These are phyloP conservation scores for Ophiosphaerella herpotricha DNA, from an alignment of 2,329 filamentous ascomycete genomes.

Conservation along the genomic window DNA sequence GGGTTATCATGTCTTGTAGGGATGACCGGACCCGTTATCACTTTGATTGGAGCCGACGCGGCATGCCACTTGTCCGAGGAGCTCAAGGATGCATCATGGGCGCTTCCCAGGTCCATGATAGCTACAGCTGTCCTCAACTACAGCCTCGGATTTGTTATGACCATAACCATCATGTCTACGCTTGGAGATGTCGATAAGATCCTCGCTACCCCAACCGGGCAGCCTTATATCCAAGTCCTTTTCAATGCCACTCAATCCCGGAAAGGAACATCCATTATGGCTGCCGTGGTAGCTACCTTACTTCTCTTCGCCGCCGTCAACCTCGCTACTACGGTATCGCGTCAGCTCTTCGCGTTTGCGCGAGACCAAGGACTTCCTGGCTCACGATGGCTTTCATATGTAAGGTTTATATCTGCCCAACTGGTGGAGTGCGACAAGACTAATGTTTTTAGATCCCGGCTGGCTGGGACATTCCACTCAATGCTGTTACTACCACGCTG, in stretches of 20 bases:
- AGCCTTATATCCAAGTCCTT: too few relatives aligned
- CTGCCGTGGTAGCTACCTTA: slow-evolving; percentile 6
- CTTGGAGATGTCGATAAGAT: neutral
- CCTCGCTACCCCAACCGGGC: too few relatives aligned
- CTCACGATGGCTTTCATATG: slow-evolving; percentile 14
- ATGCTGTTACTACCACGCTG: slow-evolving; percentile 23
- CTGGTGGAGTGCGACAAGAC: neutral
- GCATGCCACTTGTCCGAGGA: slow-evolving; percentile 45
- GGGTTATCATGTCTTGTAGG: slow-evolving; percentile 49
- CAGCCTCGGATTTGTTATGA: slow-evolving; percentile 43
- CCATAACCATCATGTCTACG: slow-evolving; percentile 30
- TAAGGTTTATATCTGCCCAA: slow-evolving; percentile 4
- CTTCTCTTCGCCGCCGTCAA: slow-evolving; percentile 15
- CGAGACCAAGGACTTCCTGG: slow-evolving; percentile 32
- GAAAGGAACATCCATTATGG: too few relatives aligned
- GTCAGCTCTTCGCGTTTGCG: slow-evolving; percentile 35
- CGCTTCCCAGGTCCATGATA: slow-evolving; percentile 46
- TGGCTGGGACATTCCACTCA: slow-evolving; percentile 29
- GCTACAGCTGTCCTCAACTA: slow-evolving; percentile 45
- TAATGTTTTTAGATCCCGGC: slow-evolving; percentile 12
- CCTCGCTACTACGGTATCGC: slow-evolving; percentile 22
- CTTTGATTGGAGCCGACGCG: slow-evolving; percentile 24
- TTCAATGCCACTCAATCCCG: too few relatives aligned
- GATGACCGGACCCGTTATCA: slow-evolving; percentile 14
- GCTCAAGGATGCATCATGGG: slow-evolving; percentile 32